Evolutionary conservation across 768 basidiomycete species (phyloP), one percentile per base, ranked within the genome.

Genomic region (Lyophyllum shimeji): DNA sequence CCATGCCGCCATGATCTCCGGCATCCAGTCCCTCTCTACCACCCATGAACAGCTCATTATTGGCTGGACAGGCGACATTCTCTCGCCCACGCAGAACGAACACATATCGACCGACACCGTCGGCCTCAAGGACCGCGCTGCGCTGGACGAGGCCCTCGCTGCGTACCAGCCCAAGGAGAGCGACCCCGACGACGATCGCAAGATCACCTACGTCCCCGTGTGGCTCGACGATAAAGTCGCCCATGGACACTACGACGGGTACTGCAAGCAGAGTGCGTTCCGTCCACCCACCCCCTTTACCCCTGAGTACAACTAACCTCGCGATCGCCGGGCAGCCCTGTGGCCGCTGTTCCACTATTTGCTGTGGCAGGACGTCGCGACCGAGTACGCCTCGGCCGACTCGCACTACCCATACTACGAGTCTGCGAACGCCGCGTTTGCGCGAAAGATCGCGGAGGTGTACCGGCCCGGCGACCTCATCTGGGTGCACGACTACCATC

Each of bases 341-440:
- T 99, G 96, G 95, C 96, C 96, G 1, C 76, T 98, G 40, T 97
- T 98, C 83, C 97, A 98, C 74, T 98, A 98, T 69, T 84, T 98
- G 54, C 87, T 98, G 53, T 97, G 95, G 90, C 95, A 96, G 70
- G 97, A 98, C 68, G 93, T 95, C 56, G 90, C 90, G 8, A 88
- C 88, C 24, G 92, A 94, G 64, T 90, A 91, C 62, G 86, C 90
- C 1, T 89, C 89, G 3, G 93, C 93, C 25, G 93, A 94, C 67
- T 77, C 82, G 2, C 79, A 91, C 65, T 99, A 94, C 78, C 80
- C 85, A 31, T 82, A 85, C 43, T 95, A 94, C 73, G 81, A 84
- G 61, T 79, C 84, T 49, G 93, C 91, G 53, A 98, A 98, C 72
- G 81, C 84, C 40, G 86, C 85, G 4, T 98, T 95, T 69, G 93